Conservation (phyloP, 768 basidiomycete species). For the Mycena rosella region DNA sequence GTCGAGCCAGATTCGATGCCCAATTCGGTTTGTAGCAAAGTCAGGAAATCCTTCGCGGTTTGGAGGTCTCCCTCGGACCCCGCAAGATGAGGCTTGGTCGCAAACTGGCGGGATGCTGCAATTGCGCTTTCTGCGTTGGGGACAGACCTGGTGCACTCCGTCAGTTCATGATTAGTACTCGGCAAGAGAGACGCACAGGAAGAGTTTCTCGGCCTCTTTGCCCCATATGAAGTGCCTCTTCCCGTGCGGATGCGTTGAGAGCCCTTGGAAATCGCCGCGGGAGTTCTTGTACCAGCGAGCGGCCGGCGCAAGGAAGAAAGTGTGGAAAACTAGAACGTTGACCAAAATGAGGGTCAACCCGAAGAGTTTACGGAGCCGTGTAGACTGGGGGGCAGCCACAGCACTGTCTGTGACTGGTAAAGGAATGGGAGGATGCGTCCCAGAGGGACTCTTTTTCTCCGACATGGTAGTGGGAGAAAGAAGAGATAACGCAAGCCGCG, state of each 20-base stretch:
- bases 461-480: conserved; percentile 17
- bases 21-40: conserved; percentile 64
- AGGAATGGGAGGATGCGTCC: conserved; percentile 30
- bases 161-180: background rate
- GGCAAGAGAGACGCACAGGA: conserved; percentile 37
- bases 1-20: conserved; percentile 61
- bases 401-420: conserved; percentile 29
- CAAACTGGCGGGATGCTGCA: conserved; percentile 63
- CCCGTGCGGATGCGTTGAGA: conserved; percentile 18
- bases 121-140: conserved; percentile 65
- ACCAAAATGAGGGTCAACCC: conserved; percentile 19
- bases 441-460: conserved; percentile 30
- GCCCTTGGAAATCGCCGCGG: conserved; percentile 1
- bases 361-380: conserved; percentile 23
- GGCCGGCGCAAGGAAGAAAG: conserved; percentile 13
- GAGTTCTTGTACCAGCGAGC: conserved; percentile 22
- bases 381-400: conserved; percentile 16
- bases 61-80: conserved; percentile 67
- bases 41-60: conserved; percentile 69
- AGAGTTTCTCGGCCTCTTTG: conserved; percentile 49
- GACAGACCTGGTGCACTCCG: conserved; percentile 54
- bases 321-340: conserved; percentile 26
- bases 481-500: too few relatives aligned
- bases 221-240: conserved; percentile 30
- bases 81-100: conserved; percentile 71